Conservation (phyloP, 164 flowering plant genomes). For the Vitis rupestris region DNA sequence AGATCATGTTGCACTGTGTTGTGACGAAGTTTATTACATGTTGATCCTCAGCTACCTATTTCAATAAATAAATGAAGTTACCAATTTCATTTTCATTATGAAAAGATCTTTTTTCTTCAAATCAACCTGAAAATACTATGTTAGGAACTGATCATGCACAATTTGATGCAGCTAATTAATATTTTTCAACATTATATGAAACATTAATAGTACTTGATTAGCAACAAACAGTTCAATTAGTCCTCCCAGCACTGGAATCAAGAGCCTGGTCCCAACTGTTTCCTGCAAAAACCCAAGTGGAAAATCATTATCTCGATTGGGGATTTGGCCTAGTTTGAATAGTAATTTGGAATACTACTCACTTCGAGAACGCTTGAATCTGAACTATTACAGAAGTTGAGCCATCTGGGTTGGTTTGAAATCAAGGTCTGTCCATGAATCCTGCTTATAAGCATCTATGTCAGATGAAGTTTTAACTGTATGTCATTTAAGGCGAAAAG, state of each 20-base stretch:
- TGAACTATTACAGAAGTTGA: constrained; percentile 37
- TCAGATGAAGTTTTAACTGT: no score
- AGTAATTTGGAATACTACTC: constrained; percentile 3
- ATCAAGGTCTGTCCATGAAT: constrained; percentile 53
- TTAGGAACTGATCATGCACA: background rate
- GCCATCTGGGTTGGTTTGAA: constrained; percentile 70
- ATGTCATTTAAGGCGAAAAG: no score
- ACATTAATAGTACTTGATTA: constrained; percentile 42
- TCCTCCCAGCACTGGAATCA: constrained; percentile 65
- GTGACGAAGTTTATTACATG: constrained; percentile 46
- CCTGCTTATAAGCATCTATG: constrained; percentile 26
- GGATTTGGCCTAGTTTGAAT: no score
- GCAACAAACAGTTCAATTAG: constrained; percentile 60
- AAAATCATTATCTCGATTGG: background rate
- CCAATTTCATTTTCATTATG: no score
- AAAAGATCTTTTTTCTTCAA: no score
- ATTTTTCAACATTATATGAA: background rate
- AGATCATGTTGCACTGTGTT: constrained; percentile 35
- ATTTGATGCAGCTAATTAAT: no score
- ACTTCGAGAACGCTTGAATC: constrained; percentile 36
- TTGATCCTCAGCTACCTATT: constrained; percentile 63
- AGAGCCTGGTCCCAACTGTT: constrained; percentile 44
- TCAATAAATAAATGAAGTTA: no score
- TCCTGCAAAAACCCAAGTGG: constrained; percentile 35
- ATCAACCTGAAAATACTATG: background rate